Percentiles rank a stretch among this genome's conserved stretches.
Conservation (phyloP, 2,329 filamentous ascomycete genomes). For the Chaetoscypha palmicola region DNA sequence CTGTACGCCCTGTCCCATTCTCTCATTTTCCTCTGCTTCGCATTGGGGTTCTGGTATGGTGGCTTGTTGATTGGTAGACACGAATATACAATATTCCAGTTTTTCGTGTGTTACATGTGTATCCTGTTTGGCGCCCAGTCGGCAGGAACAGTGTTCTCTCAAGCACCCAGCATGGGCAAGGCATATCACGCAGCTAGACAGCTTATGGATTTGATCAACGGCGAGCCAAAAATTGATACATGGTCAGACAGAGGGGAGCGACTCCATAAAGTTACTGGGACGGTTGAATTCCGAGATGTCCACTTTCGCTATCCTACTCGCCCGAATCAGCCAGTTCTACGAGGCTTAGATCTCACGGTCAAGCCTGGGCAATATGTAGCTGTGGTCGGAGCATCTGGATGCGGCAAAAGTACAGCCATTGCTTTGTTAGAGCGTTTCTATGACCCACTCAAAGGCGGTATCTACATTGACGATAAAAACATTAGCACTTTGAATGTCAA, state of each 20-base stretch:
- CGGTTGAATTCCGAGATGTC: conserved; percentile 57
- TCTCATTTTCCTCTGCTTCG: not conserved
- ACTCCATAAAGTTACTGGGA: conserved; percentile 54
- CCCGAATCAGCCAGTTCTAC: conserved; percentile 78
- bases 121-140: conserved; percentile 86
- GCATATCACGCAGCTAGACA: conserved; percentile 2
- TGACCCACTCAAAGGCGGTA: conserved; percentile 48
- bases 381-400: conserved; percentile 84
- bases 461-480: conserved; percentile 30
- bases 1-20: conserved; percentile 23
- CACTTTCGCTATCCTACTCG: conserved; percentile 60
- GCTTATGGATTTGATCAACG: not conserved
- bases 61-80: conserved; percentile 62
- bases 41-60: conserved; percentile 61
- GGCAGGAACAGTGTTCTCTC: conserved; percentile 41
- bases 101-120: conserved; percentile 81
- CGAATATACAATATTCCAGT: conserved; percentile 72
- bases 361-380: conserved; percentile 77
- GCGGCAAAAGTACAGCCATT: conserved; percentile 61
- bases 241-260: conserved; percentile 20
- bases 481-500: conserved; percentile 51
- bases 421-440: conserved; percentile 90
- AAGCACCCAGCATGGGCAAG: conserved; percentile 29
- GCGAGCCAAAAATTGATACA: not conserved
- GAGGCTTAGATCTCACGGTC: conserved; percentile 67